Evolutionary conservation across 441 rosid genomes (phyloP), one percentile per base, ranked within the genome.

Genomic region (Macaranga tanarius): DNA sequence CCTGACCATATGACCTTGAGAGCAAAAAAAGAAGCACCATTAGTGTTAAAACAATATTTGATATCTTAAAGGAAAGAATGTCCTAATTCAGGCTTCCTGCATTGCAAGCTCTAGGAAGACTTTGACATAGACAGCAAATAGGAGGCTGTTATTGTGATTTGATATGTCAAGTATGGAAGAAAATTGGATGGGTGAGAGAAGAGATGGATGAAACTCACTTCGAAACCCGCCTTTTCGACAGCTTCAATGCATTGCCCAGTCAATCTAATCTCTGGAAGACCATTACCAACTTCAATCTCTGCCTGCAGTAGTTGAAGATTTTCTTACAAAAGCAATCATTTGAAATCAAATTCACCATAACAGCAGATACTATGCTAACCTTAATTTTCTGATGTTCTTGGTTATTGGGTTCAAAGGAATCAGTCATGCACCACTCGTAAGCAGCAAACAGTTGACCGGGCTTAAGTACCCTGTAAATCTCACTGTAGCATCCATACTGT

Each of bases 401-500:
- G 75, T 89, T 88, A 7, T 71, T 56, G 66, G 97, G 97, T 84
- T 93, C 88, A 66, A 87, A 95, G 45, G 91, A 77, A 86, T 86
- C 92, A 59, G 98, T 93, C 98, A 95, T 89, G 88, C 99, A 95
- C 99, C 99, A 95, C 74, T 95, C 98, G 65, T 88, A 95, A 7
- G 98, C 97, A 69, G 95, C 97, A 74, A 95, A 95, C 76, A 67
- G 82, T 73, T 93, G 95, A 10, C 97, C 99, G 1, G 99, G 98
- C 85, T 91, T 95, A 73, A 95, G 67, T 78, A 95, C 95, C 79
- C 99, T 82, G 84, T 78, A 93, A 67, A 95, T 89, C 88, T 95
- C 97, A 76, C 82, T 88, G 92, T 95, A 95, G 92, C 98, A 95
- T 74, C 97, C 97, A 80, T 83, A 77, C 97, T 91, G 82, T 34